These are phyloP conservation scores for Alliaria petiolata DNA, from an alignment of 345 rosid genomes.

Conservation along the genomic window DNA sequence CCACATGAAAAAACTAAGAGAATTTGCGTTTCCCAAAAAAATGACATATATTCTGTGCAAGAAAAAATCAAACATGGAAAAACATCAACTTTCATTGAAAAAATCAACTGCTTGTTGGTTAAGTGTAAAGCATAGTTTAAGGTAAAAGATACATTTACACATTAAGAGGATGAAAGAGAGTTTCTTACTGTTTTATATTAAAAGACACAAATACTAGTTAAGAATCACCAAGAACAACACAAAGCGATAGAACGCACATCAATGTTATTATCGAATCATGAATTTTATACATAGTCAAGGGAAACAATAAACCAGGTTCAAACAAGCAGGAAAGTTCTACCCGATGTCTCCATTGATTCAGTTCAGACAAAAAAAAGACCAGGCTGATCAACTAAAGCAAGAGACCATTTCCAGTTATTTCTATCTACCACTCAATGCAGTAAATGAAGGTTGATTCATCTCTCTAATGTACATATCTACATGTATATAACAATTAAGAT, in stretches of 20 bases:
- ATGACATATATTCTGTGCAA: conserved; percentile 4
- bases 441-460: neutral
- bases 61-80: neutral
- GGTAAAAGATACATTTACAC: conserved; percentile 15
- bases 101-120: neutral
- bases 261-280: neutral
- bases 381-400: neutral
- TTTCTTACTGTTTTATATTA: neutral
- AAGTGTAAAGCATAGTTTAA: conserved; percentile 3
- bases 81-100: neutral
- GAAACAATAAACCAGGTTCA: neutral
- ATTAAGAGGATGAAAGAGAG: neutral
- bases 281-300: neutral
- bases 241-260: neutral
- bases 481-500: neutral
- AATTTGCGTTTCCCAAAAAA: conserved; percentile 7
- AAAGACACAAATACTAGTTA: neutral
- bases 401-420: neutral
- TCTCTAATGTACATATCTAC: neutral
- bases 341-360: neutral
- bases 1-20: conserved; percentile 11
- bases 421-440: neutral
- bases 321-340: conserved; percentile 1
- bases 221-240: neutral
- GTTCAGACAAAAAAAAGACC: neutral